Base-by-base conservation (phyloP, 2,329 filamentous ascomycete species). In the Meredithiella fracta region DNA sequence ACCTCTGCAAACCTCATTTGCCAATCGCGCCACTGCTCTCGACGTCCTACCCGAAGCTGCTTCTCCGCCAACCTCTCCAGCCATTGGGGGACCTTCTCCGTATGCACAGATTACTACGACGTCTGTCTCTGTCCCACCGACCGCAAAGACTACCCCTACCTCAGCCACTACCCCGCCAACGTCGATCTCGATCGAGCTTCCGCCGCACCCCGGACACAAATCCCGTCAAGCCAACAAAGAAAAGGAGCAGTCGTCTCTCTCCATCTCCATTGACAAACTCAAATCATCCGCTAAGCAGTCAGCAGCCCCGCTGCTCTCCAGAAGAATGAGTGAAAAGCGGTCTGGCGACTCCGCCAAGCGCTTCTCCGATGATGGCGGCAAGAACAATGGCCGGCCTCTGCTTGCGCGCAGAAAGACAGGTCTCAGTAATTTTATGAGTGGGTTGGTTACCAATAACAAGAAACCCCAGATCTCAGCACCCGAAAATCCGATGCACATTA, bases 401-500 rank as follows among this genome's bases (percentile, higher is more conserved):
- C 72, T 82, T 59, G 69, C 82, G 60, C 79, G 86, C 64, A 94
- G 94, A 72, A 94, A 94, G 73, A 86, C 85, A 53, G 88, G 86
- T 58, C 88, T 95, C 66, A 89, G 86, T 15, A 86, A 83, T 62
- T 89, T 94, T 64, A 82, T 95, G 73, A 91, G 83, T 67, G 91
- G 83, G 66, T 67, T 83, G 59, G 82, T 94, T 58, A 85, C 86
- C 61, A 91, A 89, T 37, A 89, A 86, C 54, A 86, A 90, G 69
- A 87, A 89, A 61, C 88, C 92, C 50, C 81, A 91, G 68, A 98
- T 98, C 64, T 97, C 92, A n/a, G 87, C 89, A 38, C 92, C 92
- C 55, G 90, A 95, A 69, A 97, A 98, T 64, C 92, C 92, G 51
- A 89, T 97, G 59, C 92, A 97, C 70, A 87, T 98, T 64, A 97